Conservation (phyloP, 495 filamentous ascomycete species). For the Daldinia decipiens region DNA sequence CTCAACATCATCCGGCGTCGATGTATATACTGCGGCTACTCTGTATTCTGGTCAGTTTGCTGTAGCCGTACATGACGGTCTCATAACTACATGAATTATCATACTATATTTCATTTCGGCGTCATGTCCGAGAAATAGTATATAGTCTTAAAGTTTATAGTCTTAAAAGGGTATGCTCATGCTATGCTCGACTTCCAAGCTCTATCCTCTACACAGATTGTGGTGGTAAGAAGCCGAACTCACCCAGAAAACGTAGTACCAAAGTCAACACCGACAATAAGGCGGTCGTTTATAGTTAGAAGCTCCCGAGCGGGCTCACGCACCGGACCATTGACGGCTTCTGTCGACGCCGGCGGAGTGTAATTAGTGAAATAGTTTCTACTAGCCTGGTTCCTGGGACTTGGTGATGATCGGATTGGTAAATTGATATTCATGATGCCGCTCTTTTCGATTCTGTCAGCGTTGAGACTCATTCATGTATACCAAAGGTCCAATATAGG, state of each 20-base stretch:
- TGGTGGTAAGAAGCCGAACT: conserved; percentile 39
- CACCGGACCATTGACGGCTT: conserved; percentile 65
- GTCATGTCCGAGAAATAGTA: background rate
- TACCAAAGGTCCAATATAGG: conserved; percentile 4
- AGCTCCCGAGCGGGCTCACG: conserved; percentile 62
- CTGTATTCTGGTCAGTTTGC: conserved; percentile 50
- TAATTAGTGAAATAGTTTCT: conserved; percentile 64
- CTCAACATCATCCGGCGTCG: conserved; percentile 78
- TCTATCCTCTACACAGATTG: background rate
- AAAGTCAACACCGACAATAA: conserved; percentile 75
- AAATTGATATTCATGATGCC: conserved; percentile 59
- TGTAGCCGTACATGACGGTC: background rate
- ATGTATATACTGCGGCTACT: conserved; percentile 79
- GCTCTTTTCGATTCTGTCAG: conserved; percentile 21
- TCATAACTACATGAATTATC: background rate
- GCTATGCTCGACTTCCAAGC: background rate
- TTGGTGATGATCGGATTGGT: conserved; percentile 58
- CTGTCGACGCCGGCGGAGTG: conserved; percentile 60
- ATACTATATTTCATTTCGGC: background rate
- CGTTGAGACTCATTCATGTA: conserved; percentile 6
- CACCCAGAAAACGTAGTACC: conserved; percentile 77
- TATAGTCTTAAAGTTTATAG: background rate
- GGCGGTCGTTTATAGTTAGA: conserved; percentile 59
- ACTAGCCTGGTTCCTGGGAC: conserved; percentile 63
- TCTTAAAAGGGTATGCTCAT: background rate